Base-by-base conservation (phyloP, 108 stramenopile genomes). In the Discostella stelligeroides region DNA sequence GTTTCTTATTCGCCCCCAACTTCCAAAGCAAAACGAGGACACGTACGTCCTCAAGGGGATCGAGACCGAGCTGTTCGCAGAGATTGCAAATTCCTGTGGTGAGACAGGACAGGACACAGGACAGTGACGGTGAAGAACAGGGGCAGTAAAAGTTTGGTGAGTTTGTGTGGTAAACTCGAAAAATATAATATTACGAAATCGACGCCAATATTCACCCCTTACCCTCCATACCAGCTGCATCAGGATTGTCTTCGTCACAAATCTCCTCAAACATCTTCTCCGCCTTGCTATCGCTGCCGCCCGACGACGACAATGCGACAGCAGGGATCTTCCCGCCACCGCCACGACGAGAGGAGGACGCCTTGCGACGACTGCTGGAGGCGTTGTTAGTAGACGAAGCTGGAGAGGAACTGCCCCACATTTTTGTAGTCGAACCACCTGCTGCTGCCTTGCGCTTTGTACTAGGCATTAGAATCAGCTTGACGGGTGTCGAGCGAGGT, bases 11-110 rank as follows among this genome's bases (percentile, higher is more conserved):
- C 8, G 90, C 86, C 1, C 91, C 92, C 15, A 95, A 45, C 75
- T 92, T 95, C 84, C 85, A 89, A 48, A 95, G 72, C 58, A 97
- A 64, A 9, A 97, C 95, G 53, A 97, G 65, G 30, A 95, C 83
- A 15, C 96, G 88, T 18, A 95, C 69, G 66, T 97, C 95, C 23
- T 85, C 86, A 47, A 82, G 63, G 18, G 92, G 85, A 75, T 97
- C 94, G 4, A 96, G 63, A 18, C 82, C 89, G 21, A 97, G 71
- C 48, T 88, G 81, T 60, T 92, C 88, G 66, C 91, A 89, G 29
- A 95, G 84, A 48, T 63, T 80, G 57, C 62, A 72, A 53, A 95
- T 92, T 39, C 92, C 84, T 85, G 66, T 23, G 13, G 18, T 58
- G n/a, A n/a, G n/a, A n/a, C n/a, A n/a, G n/a, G n/a, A n/a, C n/a